Evolutionary conservation across 352 stramenopile species (phyloP).

Genomic region (Phytophthora sp.): DNA sequence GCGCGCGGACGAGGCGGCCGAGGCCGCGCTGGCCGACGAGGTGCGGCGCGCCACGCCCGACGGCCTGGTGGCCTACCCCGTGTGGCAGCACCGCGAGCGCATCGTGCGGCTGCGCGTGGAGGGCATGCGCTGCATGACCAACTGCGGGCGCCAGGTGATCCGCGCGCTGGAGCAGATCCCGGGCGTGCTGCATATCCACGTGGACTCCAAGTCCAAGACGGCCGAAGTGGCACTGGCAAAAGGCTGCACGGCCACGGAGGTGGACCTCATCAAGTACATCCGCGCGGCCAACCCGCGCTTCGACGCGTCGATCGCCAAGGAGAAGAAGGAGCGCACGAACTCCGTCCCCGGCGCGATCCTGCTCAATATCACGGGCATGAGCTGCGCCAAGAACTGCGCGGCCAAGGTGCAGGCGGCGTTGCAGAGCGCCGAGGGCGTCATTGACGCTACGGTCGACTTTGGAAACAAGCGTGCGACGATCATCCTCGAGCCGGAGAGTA

Average conservation of each 20-base stretch:
- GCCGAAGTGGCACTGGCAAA: constrained; percentile 80
- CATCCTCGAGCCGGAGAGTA: constrained; percentile 64
- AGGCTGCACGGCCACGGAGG: constrained; percentile 79
- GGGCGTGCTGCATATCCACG: constrained; percentile 83
- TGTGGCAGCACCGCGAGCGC: constrained; percentile 85
- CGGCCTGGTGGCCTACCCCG: constrained; percentile 70
- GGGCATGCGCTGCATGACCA: constrained; percentile 90
- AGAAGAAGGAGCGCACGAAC: constrained; percentile 49
- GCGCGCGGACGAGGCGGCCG: constrained; percentile 43
- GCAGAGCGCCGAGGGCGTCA: constrained; percentile 52
- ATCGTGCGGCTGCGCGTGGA: constrained; percentile 78
- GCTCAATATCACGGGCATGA: constrained; percentile 81
- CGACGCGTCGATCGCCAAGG: constrained; percentile 71
- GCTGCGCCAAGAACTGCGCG: constrained; percentile 69
- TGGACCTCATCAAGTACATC: constrained; percentile 89
- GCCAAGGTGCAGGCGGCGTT: constrained; percentile 65
- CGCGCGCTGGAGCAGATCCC: constrained; percentile 81
- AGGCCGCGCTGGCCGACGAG: constrained; percentile 64
- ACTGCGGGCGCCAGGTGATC: constrained; percentile 83
- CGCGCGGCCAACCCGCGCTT: constrained; percentile 76
- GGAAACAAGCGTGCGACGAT: constrained; percentile 71
- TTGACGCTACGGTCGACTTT: constrained; percentile 78
- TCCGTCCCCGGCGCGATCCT: constrained; percentile 71
- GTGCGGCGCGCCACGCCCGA: constrained; percentile 50
- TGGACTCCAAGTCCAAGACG: constrained; percentile 83